Evolutionary conservation across 331 rosid genomes (phyloP).

Genomic region (Arachis monticola): DNA sequence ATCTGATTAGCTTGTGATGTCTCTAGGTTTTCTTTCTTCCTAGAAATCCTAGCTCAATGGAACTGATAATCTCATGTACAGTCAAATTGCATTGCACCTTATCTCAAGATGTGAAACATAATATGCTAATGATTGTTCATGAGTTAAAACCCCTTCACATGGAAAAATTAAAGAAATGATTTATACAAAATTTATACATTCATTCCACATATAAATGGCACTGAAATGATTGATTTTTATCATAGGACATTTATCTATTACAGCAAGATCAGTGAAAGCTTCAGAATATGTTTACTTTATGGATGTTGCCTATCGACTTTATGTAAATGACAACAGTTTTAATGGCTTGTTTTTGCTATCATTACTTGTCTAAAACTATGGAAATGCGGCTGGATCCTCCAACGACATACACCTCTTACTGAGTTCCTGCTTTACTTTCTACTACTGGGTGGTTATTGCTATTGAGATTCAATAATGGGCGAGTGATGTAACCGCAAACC

Average conservation of each 20-base stretch:
- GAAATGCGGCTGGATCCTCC: constrained; percentile 26
- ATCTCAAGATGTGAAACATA: not conserved
- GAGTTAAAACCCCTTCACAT: not conserved
- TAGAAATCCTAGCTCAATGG: constrained; percentile 11
- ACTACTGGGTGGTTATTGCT: not conserved
- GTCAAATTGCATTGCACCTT: not conserved
- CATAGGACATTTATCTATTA: not conserved
- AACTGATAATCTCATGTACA: constrained; percentile 7
- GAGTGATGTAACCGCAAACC: constrained; percentile 23
- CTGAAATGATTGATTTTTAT: constrained; percentile 26
- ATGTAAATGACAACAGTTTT: not conserved
- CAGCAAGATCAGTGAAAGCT: constrained; percentile 29
- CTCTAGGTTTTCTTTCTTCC: not conserved
- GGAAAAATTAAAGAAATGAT: too few relatives aligned
- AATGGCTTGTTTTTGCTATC: constrained; percentile 3
- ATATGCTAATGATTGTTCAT: not conserved
- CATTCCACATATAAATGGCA: not conserved
- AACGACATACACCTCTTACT: constrained; percentile 11
- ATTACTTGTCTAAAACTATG: constrained; percentile 2
- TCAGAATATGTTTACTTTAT: too few relatives aligned
- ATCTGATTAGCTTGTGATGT: too few relatives aligned
- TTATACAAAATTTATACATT: too few relatives aligned
- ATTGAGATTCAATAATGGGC: constrained; percentile 10
- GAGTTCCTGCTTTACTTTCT: constrained; percentile 17
- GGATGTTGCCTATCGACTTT: constrained; percentile 8